Evolutionary conservation across 164 flowering plant species (phyloP), one percentile per base, ranked within the genome.

Genomic region (Cinnamomum micranthum): DNA sequence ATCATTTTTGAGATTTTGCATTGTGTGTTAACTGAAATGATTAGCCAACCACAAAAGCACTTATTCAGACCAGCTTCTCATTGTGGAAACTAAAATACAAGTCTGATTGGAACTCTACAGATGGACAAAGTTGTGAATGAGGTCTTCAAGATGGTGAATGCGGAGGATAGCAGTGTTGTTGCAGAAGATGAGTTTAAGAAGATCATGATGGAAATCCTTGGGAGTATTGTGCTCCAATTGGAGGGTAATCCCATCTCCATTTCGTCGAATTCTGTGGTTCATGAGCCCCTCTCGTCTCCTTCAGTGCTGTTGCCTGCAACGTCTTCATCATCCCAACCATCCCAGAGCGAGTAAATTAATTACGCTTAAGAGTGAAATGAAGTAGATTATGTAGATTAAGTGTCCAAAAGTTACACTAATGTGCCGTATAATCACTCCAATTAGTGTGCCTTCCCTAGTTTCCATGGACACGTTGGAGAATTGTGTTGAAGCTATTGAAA

Each of bases 181-280:
- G 84, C 77, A 68, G 95, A 88, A 74, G 96, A 91, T 0, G 97
- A 92, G 78, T 93, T 95, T 86, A 95, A 92, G 87, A 89, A 91
- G 83, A 15, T 91, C 6, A 41, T 90, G 81, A 69, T 81, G 2
- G 96, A 91, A 73, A 83, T 92, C 11, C 78, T 95, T 33, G 96
- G 90, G 70, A 85, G 91, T 50, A 80, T 95, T 25, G 93, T 95
- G 98, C 70, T 93, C 81, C 96, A 93, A 69, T 75, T 95, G 69
- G 93, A 92, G 74, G 97, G 94, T 20, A 85, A 81, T 62, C 88
- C 96, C 2, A 82, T 95, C 50, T 85, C 91, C 1, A 82, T 93
- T 25, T 90, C 90, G 22, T 81, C 90, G 1, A 90, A 90, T 76
- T 89, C 97, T 0, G 96, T 93, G 0, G 97, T 93, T 62, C 95